Evolutionary conservation across 495 filamentous ascomycete species (phyloP).

Genomic region (Neurospora hispaniola): DNA sequence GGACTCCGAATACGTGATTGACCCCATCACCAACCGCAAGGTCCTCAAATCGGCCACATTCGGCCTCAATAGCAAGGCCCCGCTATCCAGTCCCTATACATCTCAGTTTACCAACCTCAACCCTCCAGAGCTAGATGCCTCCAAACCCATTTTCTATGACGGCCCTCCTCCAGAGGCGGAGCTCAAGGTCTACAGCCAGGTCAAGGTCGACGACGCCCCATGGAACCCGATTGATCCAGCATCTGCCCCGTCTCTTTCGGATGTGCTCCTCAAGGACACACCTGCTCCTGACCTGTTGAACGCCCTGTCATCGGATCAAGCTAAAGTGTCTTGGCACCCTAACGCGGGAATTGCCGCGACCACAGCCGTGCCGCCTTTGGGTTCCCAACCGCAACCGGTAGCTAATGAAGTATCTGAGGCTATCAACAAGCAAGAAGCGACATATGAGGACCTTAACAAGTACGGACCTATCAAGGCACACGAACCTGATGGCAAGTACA

Average conservation of each 20-base stretch:
- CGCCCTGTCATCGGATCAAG: slow-evolving; percentile 6
- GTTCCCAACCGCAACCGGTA: not conserved
- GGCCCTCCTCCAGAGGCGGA: slow-evolving; percentile 26
- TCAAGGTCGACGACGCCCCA: slow-evolving; percentile 20
- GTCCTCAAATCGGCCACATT: slow-evolving; percentile 20
- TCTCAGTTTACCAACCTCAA: slow-evolving; percentile 24
- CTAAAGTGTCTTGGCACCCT: slow-evolving; percentile 16
- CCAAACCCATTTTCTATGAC: slow-evolving; percentile 21
- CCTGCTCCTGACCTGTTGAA: slow-evolving; percentile 1
- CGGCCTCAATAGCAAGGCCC: slow-evolving; percentile 19
- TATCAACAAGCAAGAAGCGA: not conserved
- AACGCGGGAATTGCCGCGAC: slow-evolving; percentile 7
- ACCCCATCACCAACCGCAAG: slow-evolving; percentile 54
- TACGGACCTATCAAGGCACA: slow-evolving; percentile 5
- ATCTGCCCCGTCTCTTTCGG: not conserved
- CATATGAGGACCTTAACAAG: slow-evolving; percentile 1
- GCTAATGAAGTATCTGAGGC: not conserved
- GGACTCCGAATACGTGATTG: slow-evolving; percentile 36
- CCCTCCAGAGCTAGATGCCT: slow-evolving; percentile 11
- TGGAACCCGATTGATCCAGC: slow-evolving; percentile 2
- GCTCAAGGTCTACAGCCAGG: slow-evolving; percentile 26
- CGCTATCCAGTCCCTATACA: slow-evolving; percentile 27
- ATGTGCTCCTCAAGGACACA: slow-evolving; percentile 8
- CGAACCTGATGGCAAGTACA: slow-evolving; percentile 19
- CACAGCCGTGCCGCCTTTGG: not conserved